Evolutionary conservation across 1,139 yeast species (phyloP), one percentile per base, ranked within the genome.

Genomic region (Yamadazyma trypodendri): DNA sequence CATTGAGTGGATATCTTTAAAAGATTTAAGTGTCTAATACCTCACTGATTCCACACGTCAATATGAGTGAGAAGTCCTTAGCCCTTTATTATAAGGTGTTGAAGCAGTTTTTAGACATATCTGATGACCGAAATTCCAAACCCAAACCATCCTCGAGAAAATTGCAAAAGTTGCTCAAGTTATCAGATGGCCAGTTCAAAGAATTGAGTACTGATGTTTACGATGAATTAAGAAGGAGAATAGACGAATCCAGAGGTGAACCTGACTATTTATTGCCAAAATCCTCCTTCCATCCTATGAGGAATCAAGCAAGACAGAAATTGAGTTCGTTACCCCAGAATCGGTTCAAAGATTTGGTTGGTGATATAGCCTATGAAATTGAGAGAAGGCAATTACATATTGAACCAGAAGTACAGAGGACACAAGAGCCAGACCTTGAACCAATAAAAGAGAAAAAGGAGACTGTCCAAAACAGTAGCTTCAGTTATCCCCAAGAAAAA

Each of bases 231-330:
- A 77, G 79, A 52, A 75, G 98, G 51, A 72, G 97, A 45, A 74
- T 72, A 35, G 80, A 75, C 44, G 78, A 73, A 47, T 61, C 71
- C 24, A 54, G 77, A 40, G 71, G 76, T 31, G 78, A 77, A 50
- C 81, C 85, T 4, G 83, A 78, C 43, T 79, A 76, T 54, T 66
- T 87, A 42, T 70, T 81, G 35, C 90, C 95, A 4, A 77, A 76
- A 55, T 71, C 78, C n/a, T 66, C 74, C 3, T 88, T 88, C 63
- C 98, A 94, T 58, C 94, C 95, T 24, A 90, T 89, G 56, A 75
- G 98, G 54, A 94, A 94, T 59, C 96, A 89, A 60, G 98, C 98
- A 3, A 77, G 99, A 51, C 90, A 87, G 56, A 92, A 90, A 61
- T 73, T 94, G 48, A 85, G 97, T 2, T 79, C 88, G 31, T 74